Evolutionary conservation across 2,329 filamentous ascomycete genomes (phyloP).

Genomic region (Pseudohalonectria lignicola): DNA sequence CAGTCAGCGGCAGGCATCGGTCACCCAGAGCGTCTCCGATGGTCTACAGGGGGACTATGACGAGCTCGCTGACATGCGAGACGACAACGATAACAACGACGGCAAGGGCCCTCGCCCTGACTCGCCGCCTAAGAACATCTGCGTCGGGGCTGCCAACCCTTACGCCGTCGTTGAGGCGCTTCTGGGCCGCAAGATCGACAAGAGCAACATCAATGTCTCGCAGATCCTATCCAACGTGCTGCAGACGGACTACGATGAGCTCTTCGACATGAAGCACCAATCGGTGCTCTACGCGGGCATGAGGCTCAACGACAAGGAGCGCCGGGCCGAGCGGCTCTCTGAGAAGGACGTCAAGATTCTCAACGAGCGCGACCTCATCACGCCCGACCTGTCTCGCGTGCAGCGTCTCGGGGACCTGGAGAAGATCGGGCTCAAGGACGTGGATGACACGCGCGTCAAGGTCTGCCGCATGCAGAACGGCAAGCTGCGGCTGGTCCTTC

Average conservation of each 20-base stretch:
- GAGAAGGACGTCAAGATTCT: slow-evolving; percentile 29
- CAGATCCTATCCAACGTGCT: slow-evolving; percentile 27
- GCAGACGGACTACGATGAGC: slow-evolving; percentile 34
- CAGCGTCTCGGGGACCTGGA: slow-evolving; percentile 24
- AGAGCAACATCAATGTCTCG: slow-evolving; percentile 15
- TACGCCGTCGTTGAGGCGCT: slow-evolving; percentile 32
- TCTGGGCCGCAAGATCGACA: slow-evolving; percentile 28
- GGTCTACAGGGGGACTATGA: slow-evolving; percentile 21
- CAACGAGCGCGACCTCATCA: slow-evolving; percentile 26
- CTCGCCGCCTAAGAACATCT: slow-evolving; percentile 23
- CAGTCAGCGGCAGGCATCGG: slow-evolving; percentile 14
- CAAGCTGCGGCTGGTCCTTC: slow-evolving; percentile 28
- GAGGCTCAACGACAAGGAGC: slow-evolving; percentile 25
- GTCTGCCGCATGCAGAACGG: slow-evolving; percentile 30
- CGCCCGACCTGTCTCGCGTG: slow-evolving; percentile 29
- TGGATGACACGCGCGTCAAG: slow-evolving; percentile 24
- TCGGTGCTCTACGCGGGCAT: slow-evolving; percentile 30
- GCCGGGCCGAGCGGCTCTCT: slow-evolving; percentile 22
- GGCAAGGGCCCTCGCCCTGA: slow-evolving; percentile 16
- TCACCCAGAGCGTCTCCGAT: slow-evolving; percentile 11
- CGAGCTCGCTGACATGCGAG: slow-evolving; percentile 13
- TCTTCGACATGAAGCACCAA: slow-evolving; percentile 31
- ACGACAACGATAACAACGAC: slow-evolving; percentile 11
- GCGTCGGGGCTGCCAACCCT: slow-evolving; percentile 29
- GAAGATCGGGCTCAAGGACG: slow-evolving; percentile 25